A percentile compares a stretch with the other conserved stretches of the same genome.
phyloP scores from a whole-genome alignment of 2,329 filamentous ascomycete genomes.

The Truncatella angustata region DNA sequence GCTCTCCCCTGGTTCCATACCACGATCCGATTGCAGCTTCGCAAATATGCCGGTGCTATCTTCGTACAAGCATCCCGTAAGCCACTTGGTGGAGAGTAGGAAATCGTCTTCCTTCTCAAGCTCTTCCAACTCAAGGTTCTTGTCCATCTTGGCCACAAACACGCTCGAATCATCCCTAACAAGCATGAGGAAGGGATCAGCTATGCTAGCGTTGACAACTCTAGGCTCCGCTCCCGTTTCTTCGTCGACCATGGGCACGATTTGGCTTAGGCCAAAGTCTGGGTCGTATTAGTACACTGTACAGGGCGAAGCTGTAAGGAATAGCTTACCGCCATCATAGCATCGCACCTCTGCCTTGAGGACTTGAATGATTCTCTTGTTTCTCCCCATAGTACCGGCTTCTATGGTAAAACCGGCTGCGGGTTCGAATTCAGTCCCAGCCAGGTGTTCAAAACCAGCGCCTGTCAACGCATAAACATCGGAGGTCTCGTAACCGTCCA shows the following conservation, averaged over 20 bases:
- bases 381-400: slow-evolving; percentile 77
- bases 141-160: slow-evolving; percentile 75
- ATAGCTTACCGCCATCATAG: slow-evolving; percentile 77
- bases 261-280: slow-evolving; percentile 87
- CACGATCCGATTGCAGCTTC: slow-evolving; percentile 36
- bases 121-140: slow-evolving; percentile 82
- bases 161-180: slow-evolving; percentile 81
- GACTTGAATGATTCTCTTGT: slow-evolving; percentile 82
- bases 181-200: slow-evolving; percentile 81
- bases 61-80: slow-evolving; percentile 80
- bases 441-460: slow-evolving; percentile 70
- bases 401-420: slow-evolving; percentile 85
- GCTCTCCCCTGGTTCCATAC: slow-evolving; percentile 40
- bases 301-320: slow-evolving; percentile 2
- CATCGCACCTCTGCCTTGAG: slow-evolving; percentile 83
- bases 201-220: slow-evolving; percentile 78
- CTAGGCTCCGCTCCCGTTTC: slow-evolving; percentile 79
- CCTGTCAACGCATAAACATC: slow-evolving; percentile 75
- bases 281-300: slow-evolving; percentile 14
- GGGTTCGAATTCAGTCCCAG: slow-evolving; percentile 86
- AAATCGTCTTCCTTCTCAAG: slow-evolving; percentile 61
- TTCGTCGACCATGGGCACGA: slow-evolving; percentile 89
- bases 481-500: slow-evolving; percentile 71
- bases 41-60: slow-evolving; percentile 60
- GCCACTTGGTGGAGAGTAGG: slow-evolving; percentile 67